Evolutionary conservation across 225 moss, liverwort and hornwort genomes (phyloP), one percentile per base, ranked within the genome.

Genomic region (Sphagnum tenellum): DNA sequence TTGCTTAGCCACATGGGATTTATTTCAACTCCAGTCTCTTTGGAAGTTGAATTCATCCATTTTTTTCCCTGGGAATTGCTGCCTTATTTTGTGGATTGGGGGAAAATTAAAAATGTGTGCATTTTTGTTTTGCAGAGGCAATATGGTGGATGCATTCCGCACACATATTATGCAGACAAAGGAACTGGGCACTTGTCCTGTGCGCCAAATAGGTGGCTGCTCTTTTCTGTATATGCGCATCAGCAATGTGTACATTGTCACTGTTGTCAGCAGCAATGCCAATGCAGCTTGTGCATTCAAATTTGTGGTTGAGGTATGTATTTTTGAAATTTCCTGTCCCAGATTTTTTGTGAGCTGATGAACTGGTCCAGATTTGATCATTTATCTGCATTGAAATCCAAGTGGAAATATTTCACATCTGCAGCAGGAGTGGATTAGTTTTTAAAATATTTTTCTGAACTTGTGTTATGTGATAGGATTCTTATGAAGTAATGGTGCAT

Each of bases 151-250:
- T 62, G 86, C 86, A 1, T 86, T 86, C 60, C 79, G 86, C 72
- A 85, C 85, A 7, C 85, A 85, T 67, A 85, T 85, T 48, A 85
- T 85, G 85, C 85, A 85, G 76, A 85, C 85, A 46, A 85, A 85
- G 46, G 85, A 85, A 76, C 78, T 85, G 46, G 85, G 85, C n/a
- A 81, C 85, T 2, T 86, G 86, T 47, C 86, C 82, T 6, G 86
- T 86, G 74, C 66, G 86, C 7, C 86, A 86, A 64, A 86, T 86
- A 71, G 86, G 86, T 29, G 86, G 79, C 8, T 86, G 86, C 68
- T 82, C 82, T 55, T 82, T 86, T 63, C 66, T 85, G 45, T 85
- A 85, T 14, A 85, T 85, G 85, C 85, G 82, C 77, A 86, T 86
- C 63, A 86, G 82, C 73, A 86, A 86, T 77, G 86, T 86, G 48